phyloP scores from a whole-genome alignment of 768 basidiomycete species.

The Tulasnella sp. region DNA sequence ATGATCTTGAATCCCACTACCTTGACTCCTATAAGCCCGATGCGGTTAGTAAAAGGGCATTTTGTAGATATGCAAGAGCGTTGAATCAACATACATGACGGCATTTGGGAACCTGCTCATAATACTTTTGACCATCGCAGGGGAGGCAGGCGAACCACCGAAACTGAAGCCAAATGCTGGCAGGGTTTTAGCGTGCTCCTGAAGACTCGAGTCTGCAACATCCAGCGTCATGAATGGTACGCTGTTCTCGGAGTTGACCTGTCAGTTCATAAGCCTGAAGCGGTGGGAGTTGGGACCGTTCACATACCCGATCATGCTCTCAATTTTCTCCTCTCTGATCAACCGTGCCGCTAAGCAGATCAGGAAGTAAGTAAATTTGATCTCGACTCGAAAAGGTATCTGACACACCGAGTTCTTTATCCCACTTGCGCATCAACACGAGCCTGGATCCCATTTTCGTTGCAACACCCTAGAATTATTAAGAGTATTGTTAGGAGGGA shows the following conservation, averaged over 20 bases:
- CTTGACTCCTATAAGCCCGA: too few relatives aligned
- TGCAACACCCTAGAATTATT: slow-evolving; percentile 38
- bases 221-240: slow-evolving; percentile 59
- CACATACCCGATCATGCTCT: too few relatives aligned
- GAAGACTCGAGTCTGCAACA: slow-evolving; percentile 24
- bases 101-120: slow-evolving; percentile 18
- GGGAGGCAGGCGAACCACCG: slow-evolving; percentile 26
- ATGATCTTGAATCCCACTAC: too few relatives aligned
- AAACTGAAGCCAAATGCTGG: slow-evolving; percentile 21
- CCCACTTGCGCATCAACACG: slow-evolving; percentile 47
- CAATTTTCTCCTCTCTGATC: slow-evolving; percentile 45
- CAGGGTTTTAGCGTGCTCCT: background rate
- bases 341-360: slow-evolving; percentile 28
- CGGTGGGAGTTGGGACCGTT: too few relatives aligned
- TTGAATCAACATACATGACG: too few relatives aligned
- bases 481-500: background rate
- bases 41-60: too few relatives aligned
- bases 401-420: slow-evolving; percentile 40
- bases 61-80: too few relatives aligned
- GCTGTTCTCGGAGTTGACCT: slow-evolving; percentile 33
- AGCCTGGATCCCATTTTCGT: slow-evolving; percentile 50
- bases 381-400: too few relatives aligned
- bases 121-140: slow-evolving; percentile 16
- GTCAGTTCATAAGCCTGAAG: too few relatives aligned
- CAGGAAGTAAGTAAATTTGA: background rate